Evolutionary conservation across 192 early-diverging fungal genomes (phyloP).

Genomic region (Lobosporangium transversale): DNA sequence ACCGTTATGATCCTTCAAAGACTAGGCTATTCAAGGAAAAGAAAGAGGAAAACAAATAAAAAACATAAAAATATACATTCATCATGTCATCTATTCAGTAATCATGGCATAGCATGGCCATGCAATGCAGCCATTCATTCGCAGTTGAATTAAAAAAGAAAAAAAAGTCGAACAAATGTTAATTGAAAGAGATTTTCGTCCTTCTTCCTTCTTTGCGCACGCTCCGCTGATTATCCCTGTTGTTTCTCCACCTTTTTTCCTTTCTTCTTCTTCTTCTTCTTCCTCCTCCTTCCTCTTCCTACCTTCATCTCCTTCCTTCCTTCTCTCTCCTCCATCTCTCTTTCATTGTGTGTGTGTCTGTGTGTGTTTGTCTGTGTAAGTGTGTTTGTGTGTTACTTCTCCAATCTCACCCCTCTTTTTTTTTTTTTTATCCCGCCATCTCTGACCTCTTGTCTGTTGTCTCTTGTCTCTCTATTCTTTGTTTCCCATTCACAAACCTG

Average conservation of each 20-base stretch:
- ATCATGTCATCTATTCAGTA: not conserved
- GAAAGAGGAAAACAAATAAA: not conserved
- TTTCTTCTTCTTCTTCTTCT: not conserved
- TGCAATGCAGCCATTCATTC: too few relatives aligned
- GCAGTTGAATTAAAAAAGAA: too few relatives aligned
- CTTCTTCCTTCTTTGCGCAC: conserved; percentile 1
- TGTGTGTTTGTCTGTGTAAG: not conserved
- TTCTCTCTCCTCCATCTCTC: not conserved
- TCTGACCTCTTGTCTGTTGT: not conserved
- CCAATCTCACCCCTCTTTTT: not conserved
- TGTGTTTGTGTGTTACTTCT: not conserved
- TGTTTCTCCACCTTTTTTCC: not conserved
- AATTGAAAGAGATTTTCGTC: too few relatives aligned
- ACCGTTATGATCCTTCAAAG: too few relatives aligned
- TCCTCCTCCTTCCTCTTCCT: not conserved
- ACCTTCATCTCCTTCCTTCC: not conserved
- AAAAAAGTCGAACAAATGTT: too few relatives aligned
- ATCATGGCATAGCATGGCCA: too few relatives aligned
- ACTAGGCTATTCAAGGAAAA: too few relatives aligned
- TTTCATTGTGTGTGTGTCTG: not conserved
- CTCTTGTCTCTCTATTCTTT: not conserved
- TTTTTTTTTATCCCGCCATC: too few relatives aligned
- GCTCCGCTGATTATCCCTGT: conserved; percentile 1
- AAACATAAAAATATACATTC: not conserved
- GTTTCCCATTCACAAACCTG: too few relatives aligned